A percentile compares a stretch with the other conserved stretches of the same genome.
These are phyloP conservation scores for Blastobotrys attinorum DNA, from an alignment of 805 yeast species.

Conservation along the genomic window DNA sequence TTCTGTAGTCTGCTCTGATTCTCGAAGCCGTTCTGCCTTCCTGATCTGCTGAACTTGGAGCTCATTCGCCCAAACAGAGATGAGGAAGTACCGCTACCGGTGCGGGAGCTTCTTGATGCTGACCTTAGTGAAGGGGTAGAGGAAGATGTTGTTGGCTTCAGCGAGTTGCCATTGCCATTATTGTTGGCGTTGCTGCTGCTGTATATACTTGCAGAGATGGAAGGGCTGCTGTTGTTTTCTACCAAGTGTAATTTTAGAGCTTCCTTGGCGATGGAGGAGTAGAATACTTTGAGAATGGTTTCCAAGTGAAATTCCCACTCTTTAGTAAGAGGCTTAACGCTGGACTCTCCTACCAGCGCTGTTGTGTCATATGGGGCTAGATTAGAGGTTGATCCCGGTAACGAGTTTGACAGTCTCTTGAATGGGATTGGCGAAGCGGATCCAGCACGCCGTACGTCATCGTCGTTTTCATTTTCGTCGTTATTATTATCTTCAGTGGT, in stretches of 20 bases:
- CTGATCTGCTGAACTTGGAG: conserved; percentile 3
- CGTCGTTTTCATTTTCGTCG: background rate
- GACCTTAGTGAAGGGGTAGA: conserved; percentile 3
- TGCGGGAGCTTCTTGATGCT: conserved; percentile 3
- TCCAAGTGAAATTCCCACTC: conserved; percentile 23
- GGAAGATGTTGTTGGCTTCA: background rate
- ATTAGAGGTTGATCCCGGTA: conserved; percentile 1
- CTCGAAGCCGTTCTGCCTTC: conserved; percentile 7
- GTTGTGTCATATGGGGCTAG: conserved; percentile 9
- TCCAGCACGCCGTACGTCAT: background rate
- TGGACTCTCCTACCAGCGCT: conserved; percentile 11
- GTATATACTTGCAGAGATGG: conserved; percentile 13
- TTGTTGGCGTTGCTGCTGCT: conserved; percentile 4
- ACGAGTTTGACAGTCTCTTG: conserved; percentile 4
- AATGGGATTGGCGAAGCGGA: background rate
- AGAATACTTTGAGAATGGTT: conserved; percentile 17
- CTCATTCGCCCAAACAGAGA: conserved; percentile 17
- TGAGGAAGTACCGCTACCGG: conserved; percentile 8
- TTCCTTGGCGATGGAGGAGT: conserved; percentile 21
- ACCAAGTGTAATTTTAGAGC: conserved; percentile 17
- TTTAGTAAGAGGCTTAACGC: conserved; percentile 9
- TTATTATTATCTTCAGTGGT: background rate
- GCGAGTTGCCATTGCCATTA: background rate
- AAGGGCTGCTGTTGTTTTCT: conserved; percentile 12
- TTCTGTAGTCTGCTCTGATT: conserved; percentile 13